These are phyloP conservation scores for Lepiota venenata DNA, from an alignment of 768 basidiomycete species.

Conservation along the genomic window DNA sequence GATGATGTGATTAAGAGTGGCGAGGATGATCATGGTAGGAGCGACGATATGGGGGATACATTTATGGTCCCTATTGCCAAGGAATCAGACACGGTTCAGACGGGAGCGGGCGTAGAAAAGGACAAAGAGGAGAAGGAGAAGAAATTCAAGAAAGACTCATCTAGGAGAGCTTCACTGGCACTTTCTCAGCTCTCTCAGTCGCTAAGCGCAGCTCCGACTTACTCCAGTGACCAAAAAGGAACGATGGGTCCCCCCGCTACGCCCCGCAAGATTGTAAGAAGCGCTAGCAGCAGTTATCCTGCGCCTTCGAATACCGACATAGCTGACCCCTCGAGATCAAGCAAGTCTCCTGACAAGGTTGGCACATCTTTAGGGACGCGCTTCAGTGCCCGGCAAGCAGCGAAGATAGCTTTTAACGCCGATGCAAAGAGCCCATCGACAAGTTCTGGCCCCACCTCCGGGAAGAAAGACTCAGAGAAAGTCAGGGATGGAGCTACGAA, in stretches of 20 bases:
- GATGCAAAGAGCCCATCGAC: conserved; percentile 16
- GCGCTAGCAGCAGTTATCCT: conserved; percentile 36
- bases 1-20: conserved; percentile 12
- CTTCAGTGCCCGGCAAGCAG: conserved; percentile 31
- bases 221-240: conserved; percentile 27
- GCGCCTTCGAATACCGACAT: conserved; percentile 18
- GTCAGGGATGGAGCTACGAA: conserved; percentile 17
- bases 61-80: conserved; percentile 16
- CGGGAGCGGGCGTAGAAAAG: conserved; percentile 24
- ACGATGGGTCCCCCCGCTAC: conserved; percentile 48
- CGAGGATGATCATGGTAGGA: conserved; percentile 2
- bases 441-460: conserved; percentile 5
- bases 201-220: conserved; percentile 43
- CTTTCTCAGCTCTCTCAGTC: conserved; percentile 64
- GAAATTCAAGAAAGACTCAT: conserved; percentile 33
- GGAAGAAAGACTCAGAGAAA: conserved; percentile 19
- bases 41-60: conserved; percentile 12
- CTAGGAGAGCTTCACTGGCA: conserved; percentile 54
- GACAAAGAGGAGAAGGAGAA: conserved; percentile 27
- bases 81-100: conserved; percentile 10
- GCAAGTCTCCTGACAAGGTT: conserved; percentile 1
- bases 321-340: neutral
- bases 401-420: conserved; percentile 19
- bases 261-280: conserved; percentile 35
- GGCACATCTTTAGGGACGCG: conserved; percentile 14